Evolutionary conservation across 2,329 filamentous ascomycete species (phyloP).

Genomic region (Arthrinium puccinioides): DNA sequence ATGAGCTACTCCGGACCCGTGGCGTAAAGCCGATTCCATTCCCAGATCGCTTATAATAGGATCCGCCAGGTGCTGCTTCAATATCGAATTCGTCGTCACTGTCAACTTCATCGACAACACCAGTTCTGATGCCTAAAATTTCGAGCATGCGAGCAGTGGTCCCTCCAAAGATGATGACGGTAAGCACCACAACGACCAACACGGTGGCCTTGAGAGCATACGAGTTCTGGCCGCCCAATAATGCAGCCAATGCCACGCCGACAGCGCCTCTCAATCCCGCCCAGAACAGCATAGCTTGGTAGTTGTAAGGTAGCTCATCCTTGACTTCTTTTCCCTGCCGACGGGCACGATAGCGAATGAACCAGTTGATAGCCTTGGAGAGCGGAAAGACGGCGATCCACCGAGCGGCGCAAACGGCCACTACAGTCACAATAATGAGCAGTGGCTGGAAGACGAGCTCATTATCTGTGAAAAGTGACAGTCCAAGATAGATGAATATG

Average conservation of each 20-base stretch:
- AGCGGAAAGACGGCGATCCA: conserved; percentile 95
- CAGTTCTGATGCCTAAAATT: conserved; percentile 91
- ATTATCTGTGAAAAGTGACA: conserved; percentile 89
- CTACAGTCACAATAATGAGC: conserved; percentile 86
- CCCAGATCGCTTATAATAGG: conserved; percentile 75
- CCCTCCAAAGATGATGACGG: conserved; percentile 97
- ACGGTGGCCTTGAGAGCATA: conserved; percentile 86
- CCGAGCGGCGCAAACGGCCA: conserved; percentile 85
- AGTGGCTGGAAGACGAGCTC: conserved; percentile 86
- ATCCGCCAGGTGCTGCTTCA: conserved; percentile 63
- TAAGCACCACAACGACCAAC: conserved; percentile 93
- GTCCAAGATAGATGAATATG: conserved; percentile 96
- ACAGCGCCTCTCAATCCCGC: conserved; percentile 92
- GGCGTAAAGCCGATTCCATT: conserved; percentile 72
- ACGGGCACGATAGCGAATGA: conserved; percentile 78
- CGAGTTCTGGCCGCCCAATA: conserved; percentile 74
- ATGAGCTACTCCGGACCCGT: conserved; percentile 52
- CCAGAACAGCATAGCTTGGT: conserved; percentile 99
- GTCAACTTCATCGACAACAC: conserved; percentile 93
- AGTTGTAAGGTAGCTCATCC: conserved; percentile 88
- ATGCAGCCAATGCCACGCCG: conserved; percentile 86
- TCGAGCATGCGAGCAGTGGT: conserved; percentile 97
- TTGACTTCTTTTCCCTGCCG: conserved; percentile 67
- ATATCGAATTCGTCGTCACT: conserved; percentile 99
- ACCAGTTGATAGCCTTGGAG: conserved; percentile 83